Base-by-base conservation (phyloP, 1,284 basidiomycete species). In the Athelia sp. region DNA sequence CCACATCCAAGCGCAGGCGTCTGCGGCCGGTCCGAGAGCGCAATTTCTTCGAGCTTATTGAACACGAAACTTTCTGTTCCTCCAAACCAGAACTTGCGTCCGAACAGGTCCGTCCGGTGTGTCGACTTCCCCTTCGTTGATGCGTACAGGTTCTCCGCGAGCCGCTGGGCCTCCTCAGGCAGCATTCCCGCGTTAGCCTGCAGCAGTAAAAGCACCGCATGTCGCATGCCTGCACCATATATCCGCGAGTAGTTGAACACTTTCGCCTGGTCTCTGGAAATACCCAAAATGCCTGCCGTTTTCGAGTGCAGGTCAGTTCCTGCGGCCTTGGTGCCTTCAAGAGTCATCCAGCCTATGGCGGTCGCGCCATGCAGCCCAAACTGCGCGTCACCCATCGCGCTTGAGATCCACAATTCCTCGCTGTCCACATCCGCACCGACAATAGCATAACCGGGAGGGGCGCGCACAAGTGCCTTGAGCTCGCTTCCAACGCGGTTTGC, bases 211-310 rank as follows among this genome's bases (percentile, higher is more conserved):
- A 96, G 81, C 3, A 94, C 78, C 1, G 96, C 96, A 59, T 99
- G 96, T 50, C 87, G 86, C 80, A 95, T 92, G 15, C 97, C 97
- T 0, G 97, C 96, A 15, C 96, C 96, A 61, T 99, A 99, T 59
- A 99, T 98, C 46, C 97, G 85, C 38, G 95, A 98, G 63, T 99
- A 99, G 65, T 99, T 99, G 81, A 99, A 99, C 19, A 99, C 93
- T 65, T 99, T 99, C 44, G 97, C 97, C 60, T 93, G 88, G 62
- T 99, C 92, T 36, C 97, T 82, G 42, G 91, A 90, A 53, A 95
- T 98, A 18, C 93, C 91, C 45, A 99, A 73, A 58, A 99, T 99
- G 52, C 72, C 84, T 4, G 96, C 97, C 8, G 96, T 98, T 72
- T 98, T 98, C 22, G 94, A 98, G 64, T 99, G 96, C 47, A 99